These are phyloP conservation scores for Trichopus zeylanicus DNA, from an alignment of 116 monocot genomes.

Conservation along the genomic window DNA sequence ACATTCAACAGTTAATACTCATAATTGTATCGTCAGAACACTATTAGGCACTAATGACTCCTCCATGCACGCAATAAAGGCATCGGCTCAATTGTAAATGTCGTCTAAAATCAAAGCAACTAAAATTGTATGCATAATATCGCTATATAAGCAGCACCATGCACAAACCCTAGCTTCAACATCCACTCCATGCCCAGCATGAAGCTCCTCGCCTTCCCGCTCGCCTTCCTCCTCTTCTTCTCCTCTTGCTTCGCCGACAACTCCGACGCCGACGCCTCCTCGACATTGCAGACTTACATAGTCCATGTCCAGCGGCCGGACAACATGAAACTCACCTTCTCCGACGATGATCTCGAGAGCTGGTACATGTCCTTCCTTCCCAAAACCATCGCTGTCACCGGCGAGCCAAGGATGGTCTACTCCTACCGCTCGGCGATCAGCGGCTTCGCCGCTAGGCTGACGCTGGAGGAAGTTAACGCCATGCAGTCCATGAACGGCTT, in stretches of 20 bases:
- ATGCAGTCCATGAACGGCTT: slow-evolving; percentile 12
- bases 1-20: too few species aligned
- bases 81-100: too few species aligned
- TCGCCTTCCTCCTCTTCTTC: not conserved
- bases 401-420: slow-evolving; percentile 3
- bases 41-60: too few species aligned
- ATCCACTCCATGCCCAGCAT: not conserved
- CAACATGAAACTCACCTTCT: not conserved
- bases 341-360: not conserved
- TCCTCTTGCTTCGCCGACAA: not conserved
- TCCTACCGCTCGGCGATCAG: slow-evolving; percentile 2
- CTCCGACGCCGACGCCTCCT: not conserved
- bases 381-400: not conserved
- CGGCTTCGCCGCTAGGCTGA: slow-evolving; percentile 14
- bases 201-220: not conserved
- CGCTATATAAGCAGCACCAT: too few species aligned
- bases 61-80: too few species aligned
- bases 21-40: too few species aligned
- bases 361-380: slow-evolving; percentile 3
- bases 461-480: slow-evolving; percentile 4
- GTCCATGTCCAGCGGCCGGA: not conserved
- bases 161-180: too few species aligned
- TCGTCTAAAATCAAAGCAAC: too few species aligned
- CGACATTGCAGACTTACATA: not conserved
- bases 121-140: too few species aligned